Conservation (phyloP, 805 yeast genomes). For the Scheffersomyces coipomensis region DNA sequence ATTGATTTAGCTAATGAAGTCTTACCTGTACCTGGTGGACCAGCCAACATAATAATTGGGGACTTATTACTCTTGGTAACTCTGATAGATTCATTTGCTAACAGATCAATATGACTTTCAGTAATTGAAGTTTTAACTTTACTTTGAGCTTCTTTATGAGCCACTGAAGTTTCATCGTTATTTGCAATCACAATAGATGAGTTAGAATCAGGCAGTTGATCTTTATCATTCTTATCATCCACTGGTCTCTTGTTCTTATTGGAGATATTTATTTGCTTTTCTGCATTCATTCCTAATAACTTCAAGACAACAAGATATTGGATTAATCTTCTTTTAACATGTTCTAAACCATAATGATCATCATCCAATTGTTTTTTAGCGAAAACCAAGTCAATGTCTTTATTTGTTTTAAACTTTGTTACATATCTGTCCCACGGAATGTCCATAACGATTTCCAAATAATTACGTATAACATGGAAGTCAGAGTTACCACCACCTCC, state of each 20-base stretch:
- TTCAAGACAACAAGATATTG: constrained; percentile 81
- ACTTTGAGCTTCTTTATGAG: constrained; percentile 20
- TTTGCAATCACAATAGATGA: constrained; percentile 31
- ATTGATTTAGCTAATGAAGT: constrained; percentile 83
- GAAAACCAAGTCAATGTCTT: constrained; percentile 47
- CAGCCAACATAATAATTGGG: constrained; percentile 79
- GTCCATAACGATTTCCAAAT: constrained; percentile 64
- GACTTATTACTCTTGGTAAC: constrained; percentile 45
- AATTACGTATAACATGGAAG: constrained; percentile 61
- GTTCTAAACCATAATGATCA: constrained; percentile 44
- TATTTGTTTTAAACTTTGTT: constrained; percentile 31
- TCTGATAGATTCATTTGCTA: constrained; percentile 10
- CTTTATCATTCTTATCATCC: constrained; percentile 5
- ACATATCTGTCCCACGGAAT: constrained; percentile 55
- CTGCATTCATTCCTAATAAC: constrained; percentile 45
- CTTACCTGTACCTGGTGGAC: constrained; percentile 95
- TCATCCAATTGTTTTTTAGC: constrained; percentile 38
- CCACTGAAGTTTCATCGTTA: constrained; percentile 29
- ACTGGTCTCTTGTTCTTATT: constrained; percentile 12
- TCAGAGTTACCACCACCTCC: constrained; percentile 48
- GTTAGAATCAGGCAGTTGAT: neutral
- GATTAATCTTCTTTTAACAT: constrained; percentile 62
- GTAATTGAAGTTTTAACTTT: constrained; percentile 6
- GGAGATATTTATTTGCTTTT: constrained; percentile 15
- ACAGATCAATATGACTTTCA: constrained; percentile 1